Evolutionary conservation across 148 eudicot species (phyloP).

Genomic region (Spergularia marina): DNA sequence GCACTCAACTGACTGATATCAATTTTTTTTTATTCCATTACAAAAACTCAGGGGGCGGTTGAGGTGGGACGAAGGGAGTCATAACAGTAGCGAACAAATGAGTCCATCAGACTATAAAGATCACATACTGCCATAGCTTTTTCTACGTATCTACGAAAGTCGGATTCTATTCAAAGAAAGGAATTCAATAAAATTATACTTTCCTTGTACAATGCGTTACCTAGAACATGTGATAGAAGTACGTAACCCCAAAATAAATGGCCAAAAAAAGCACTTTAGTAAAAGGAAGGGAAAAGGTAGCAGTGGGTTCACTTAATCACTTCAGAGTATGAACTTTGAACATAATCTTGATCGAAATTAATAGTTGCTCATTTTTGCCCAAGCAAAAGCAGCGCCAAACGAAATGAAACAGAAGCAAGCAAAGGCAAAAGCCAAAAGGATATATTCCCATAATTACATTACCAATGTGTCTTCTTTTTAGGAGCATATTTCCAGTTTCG

Average conservation of each 20-base stretch:
- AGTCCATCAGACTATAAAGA: too few relatives aligned
- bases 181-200: constrained; percentile 9
- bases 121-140: too few relatives aligned
- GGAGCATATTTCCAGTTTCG: constrained; percentile 6
- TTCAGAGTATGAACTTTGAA: constrained; percentile 34
- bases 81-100: too few relatives aligned
- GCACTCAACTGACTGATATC: too few relatives aligned
- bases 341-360: constrained; percentile 39
- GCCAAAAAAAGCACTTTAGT: constrained; percentile 13
- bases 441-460: constrained; percentile 17
- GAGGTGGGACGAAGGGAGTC: too few relatives aligned
- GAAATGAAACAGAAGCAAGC: background rate
- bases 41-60: too few relatives aligned
- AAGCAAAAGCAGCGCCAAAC: constrained; percentile 19
- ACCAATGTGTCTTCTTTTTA: constrained; percentile 15
- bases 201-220: constrained; percentile 25
- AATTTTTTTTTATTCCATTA: too few relatives aligned
- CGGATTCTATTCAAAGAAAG: constrained; percentile 4
- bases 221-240: constrained; percentile 15
- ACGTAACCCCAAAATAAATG: background rate
- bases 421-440: constrained; percentile 19
- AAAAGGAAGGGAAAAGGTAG: constrained; percentile 16
- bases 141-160: background rate
- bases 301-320: constrained; percentile 6
- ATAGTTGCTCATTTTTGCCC: constrained; percentile 23